phyloP scores from a whole-genome alignment of 2,329 filamentous ascomycete species.

The Pyrenochaeta sp. region DNA sequence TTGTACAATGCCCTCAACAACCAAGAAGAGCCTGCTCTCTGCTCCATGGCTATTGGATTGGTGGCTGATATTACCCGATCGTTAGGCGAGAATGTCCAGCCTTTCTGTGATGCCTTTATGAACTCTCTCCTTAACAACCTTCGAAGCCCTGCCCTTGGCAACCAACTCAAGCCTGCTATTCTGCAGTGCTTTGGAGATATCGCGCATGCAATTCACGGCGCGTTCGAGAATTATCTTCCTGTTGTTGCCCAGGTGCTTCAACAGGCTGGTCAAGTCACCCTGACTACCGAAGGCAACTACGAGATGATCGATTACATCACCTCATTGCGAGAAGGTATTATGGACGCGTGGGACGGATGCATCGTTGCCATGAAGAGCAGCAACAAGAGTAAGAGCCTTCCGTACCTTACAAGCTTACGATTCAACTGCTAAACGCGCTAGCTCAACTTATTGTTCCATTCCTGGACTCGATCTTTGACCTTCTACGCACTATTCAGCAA shows the following conservation, averaged over 20 bases:
- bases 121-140: constrained; percentile 95
- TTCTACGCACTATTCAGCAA: constrained; percentile 80
- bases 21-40: constrained; percentile 92
- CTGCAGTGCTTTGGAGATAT: constrained; percentile 98
- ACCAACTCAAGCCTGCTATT: constrained; percentile 98
- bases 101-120: constrained; percentile 98
- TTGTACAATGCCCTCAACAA: constrained; percentile 93
- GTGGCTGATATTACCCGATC: constrained; percentile 96
- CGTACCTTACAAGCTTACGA: neutral
- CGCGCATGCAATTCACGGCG: constrained; percentile 88
- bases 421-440: constrained; percentile 51
- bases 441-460: constrained; percentile 77
- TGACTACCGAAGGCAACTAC: constrained; percentile 80
- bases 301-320: constrained; percentile 98
- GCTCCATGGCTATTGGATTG: constrained; percentile 95
- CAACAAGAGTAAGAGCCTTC: constrained; percentile 69
- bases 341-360: constrained; percentile 98
- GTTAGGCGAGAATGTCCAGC: constrained; percentile 87
- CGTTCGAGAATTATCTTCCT: constrained; percentile 91
- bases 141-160: constrained; percentile 84
- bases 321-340: constrained; percentile 94
- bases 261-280: constrained; percentile 85
- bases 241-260: constrained; percentile 94
- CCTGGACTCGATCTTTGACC: constrained; percentile 84
- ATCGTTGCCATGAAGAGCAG: constrained; percentile 91